A percentile compares a stretch with the other conserved stretches of the same genome.
Evolutionary conservation across 441 rosid species (phyloP).

Genomic region (Bruguiera hainesii): DNA sequence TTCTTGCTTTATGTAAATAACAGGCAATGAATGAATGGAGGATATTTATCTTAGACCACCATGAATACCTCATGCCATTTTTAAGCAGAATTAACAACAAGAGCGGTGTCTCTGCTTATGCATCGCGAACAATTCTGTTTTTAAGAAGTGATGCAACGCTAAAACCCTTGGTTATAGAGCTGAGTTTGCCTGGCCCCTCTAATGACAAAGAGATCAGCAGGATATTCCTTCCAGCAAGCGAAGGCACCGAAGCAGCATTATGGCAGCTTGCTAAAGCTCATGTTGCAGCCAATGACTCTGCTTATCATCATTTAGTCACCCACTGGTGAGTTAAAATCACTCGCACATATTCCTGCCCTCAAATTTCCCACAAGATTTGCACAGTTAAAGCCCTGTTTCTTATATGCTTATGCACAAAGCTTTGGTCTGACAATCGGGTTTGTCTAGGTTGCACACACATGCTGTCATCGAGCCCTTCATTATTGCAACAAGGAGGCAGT

Average conservation of each 20-base stretch:
- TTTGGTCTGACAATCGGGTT: not conserved
- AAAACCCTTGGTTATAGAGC: slow-evolving; percentile 64
- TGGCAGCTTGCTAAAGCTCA: slow-evolving; percentile 77
- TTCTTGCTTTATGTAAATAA: not conserved
- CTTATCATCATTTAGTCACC: slow-evolving; percentile 54
- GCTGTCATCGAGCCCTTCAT: slow-evolving; percentile 70
- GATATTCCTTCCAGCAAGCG: slow-evolving; percentile 45
- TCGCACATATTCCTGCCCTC: not conserved
- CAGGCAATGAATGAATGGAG: slow-evolving; percentile 56
- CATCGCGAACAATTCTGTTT: slow-evolving; percentile 54
- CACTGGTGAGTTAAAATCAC: slow-evolving; percentile 46
- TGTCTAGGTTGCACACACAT: slow-evolving; percentile 68
- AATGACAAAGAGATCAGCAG: slow-evolving; percentile 6
- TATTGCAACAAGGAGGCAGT: slow-evolving; percentile 60
- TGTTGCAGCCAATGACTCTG: slow-evolving; percentile 62
- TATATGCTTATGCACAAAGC: not conserved
- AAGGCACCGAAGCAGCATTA: slow-evolving; percentile 54
- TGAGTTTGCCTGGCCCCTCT: slow-evolving; percentile 37
- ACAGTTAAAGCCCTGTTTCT: not conserved
- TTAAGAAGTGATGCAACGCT: slow-evolving; percentile 40
- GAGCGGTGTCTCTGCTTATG: slow-evolving; percentile 46
- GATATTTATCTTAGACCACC: slow-evolving; percentile 63
- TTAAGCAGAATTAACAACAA: slow-evolving; percentile 38
- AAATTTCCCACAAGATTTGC: not conserved
- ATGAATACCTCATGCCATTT: slow-evolving; percentile 64